These are phyloP conservation scores for Phyllosticta ampelicida DNA, from an alignment of 2,329 filamentous ascomycete genomes.

Conservation along the genomic window DNA sequence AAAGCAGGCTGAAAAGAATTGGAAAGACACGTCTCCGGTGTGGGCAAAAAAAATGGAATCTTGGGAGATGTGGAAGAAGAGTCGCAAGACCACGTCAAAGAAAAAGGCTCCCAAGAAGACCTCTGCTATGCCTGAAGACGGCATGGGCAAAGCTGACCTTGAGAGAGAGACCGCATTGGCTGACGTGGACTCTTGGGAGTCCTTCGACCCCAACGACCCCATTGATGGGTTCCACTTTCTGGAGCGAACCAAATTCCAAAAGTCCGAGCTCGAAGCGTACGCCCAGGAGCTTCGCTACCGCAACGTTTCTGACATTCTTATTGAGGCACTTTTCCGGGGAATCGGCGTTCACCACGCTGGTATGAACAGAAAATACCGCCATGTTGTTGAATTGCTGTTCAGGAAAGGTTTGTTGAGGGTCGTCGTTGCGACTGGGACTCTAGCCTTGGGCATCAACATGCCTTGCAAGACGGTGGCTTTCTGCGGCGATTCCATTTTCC, in stretches of 20 bases:
- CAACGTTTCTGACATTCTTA: slow-evolving; percentile 41
- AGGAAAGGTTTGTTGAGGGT: slow-evolving; percentile 59
- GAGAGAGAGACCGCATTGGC: slow-evolving; percentile 46
- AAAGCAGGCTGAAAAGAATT: slow-evolving; percentile 42
- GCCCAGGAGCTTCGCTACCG: slow-evolving; percentile 42
- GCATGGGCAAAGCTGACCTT: slow-evolving; percentile 45
- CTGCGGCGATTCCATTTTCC: slow-evolving; percentile 58
- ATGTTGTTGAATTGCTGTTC: slow-evolving; percentile 63
- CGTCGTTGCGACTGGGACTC: slow-evolving; percentile 64
- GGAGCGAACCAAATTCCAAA: slow-evolving; percentile 47
- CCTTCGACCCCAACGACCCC: slow-evolving; percentile 56
- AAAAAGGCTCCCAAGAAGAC: slow-evolving; percentile 32
- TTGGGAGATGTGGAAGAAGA: slow-evolving; percentile 48
- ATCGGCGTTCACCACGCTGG: slow-evolving; percentile 70
- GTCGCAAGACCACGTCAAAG: slow-evolving; percentile 17
- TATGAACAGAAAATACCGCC: slow-evolving; percentile 67
- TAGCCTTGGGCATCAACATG: slow-evolving; percentile 69
- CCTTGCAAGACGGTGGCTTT: slow-evolving; percentile 76
- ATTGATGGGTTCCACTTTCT: slow-evolving; percentile 56
- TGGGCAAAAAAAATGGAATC: slow-evolving; percentile 52
- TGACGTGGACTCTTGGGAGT: slow-evolving; percentile 45
- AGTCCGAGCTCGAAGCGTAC: slow-evolving; percentile 48
- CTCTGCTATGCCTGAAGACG: slow-evolving; percentile 38
- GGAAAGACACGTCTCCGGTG: slow-evolving; percentile 44
- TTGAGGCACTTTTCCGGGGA: slow-evolving; percentile 54